Conservation (phyloP, 805 yeast genomes). For the Naumovozyma castellii region DNA sequence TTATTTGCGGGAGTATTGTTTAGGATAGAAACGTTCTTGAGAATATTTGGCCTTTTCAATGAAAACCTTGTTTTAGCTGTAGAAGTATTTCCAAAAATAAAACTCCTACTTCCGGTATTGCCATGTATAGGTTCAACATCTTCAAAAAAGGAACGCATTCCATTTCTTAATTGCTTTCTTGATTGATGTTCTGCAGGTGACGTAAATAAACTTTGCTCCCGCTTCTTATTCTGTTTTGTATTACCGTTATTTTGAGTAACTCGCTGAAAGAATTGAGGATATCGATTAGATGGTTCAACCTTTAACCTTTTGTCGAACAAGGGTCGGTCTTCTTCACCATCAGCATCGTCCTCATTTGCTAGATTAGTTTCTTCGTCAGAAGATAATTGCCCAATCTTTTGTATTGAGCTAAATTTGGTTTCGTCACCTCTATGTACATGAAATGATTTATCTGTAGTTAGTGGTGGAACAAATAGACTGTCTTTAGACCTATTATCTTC, state of each 20-base stretch:
- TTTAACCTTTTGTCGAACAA: slow-evolving; percentile 5
- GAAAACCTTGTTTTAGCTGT: not conserved
- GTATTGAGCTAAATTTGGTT: slow-evolving; percentile 12
- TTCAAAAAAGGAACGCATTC: not conserved
- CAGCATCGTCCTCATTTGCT: slow-evolving; percentile 11
- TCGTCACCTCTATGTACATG: too few species aligned
- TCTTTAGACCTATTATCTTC: too few species aligned
- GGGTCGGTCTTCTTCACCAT: slow-evolving; percentile 14
- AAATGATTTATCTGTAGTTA: too few species aligned
- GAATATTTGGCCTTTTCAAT: slow-evolving; percentile 16
- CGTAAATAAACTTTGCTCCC: slow-evolving; percentile 8
- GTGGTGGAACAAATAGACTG: too few species aligned
- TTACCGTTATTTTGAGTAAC: slow-evolving; percentile 6
- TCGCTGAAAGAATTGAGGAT: slow-evolving; percentile 7
- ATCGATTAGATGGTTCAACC: not conserved
- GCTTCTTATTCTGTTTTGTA: not conserved
- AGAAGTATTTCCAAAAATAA: slow-evolving; percentile 2
- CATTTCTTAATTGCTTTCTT: not conserved
- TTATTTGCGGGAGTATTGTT: slow-evolving; percentile 20
- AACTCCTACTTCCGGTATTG: slow-evolving; percentile 6
- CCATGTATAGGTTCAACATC: slow-evolving; percentile 6
- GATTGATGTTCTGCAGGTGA: not conserved
- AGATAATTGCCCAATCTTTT: slow-evolving; percentile 31
- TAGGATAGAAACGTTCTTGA: slow-evolving; percentile 18
- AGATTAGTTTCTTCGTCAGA: slow-evolving; percentile 30